A percentile compares a stretch with the other conserved stretches of the same genome.
Conservation (phyloP, 208 protist species). For the Trypanosoma grayi region DNA sequence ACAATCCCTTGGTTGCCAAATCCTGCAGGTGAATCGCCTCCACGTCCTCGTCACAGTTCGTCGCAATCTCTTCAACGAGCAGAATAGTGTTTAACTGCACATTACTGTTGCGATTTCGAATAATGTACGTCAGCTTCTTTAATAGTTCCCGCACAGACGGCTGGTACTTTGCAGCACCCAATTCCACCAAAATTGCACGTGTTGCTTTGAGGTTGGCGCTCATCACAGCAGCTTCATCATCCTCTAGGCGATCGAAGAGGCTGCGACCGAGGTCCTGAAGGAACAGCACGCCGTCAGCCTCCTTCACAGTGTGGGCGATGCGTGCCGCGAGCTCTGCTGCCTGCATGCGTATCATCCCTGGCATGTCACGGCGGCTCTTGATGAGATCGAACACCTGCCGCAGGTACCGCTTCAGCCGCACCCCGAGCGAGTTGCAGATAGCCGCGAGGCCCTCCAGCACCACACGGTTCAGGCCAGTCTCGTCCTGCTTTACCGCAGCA, state of each 20-base stretch:
- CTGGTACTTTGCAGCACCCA: constrained; percentile 96
- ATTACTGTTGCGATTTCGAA: constrained; percentile 98
- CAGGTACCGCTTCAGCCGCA: constrained; percentile 93
- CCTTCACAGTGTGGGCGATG: constrained; percentile 95
- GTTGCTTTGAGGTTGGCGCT: constrained; percentile 96
- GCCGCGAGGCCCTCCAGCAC: constrained; percentile 92
- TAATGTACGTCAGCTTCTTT: constrained; percentile 97
- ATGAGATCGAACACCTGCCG: constrained; percentile 96
- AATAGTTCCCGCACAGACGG: constrained; percentile 97
- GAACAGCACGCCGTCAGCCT: constrained; percentile 93
- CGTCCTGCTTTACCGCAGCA: constrained; percentile 97
- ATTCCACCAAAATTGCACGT: constrained; percentile 96
- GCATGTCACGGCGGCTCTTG: constrained; percentile 96
- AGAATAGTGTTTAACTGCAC: constrained; percentile 98
- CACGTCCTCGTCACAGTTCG: constrained; percentile 72
- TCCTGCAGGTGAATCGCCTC: constrained; percentile 93
- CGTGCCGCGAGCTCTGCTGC: constrained; percentile 95
- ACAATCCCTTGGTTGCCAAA: constrained; percentile 98
- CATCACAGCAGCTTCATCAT: constrained; percentile 97
- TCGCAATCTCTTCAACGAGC: constrained; percentile 97
- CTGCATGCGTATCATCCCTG: constrained; percentile 93
- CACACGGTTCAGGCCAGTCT: constrained; percentile 85
- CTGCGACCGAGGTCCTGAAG: constrained; percentile 95
- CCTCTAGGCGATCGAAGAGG: constrained; percentile 97
- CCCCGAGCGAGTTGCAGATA: constrained; percentile 94